Evolutionary conservation across 2,329 filamentous ascomycete species (phyloP).

Genomic region (Fusarium sp.): DNA sequence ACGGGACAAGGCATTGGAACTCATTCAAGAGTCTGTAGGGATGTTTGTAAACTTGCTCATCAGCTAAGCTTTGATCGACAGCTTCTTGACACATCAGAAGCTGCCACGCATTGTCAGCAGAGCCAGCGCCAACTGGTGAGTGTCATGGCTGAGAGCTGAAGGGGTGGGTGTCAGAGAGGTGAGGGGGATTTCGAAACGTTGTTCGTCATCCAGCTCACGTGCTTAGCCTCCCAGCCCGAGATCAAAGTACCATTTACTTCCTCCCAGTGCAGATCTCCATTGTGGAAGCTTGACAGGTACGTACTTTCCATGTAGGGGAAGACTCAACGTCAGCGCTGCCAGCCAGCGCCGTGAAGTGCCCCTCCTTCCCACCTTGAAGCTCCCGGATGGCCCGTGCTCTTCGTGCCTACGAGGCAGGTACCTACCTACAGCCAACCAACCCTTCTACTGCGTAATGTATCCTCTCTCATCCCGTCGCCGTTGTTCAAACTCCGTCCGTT

Average conservation of each 20-base stretch:
- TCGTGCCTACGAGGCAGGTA: slow-evolving; percentile 20
- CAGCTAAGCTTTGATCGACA: neutral
- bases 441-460: neutral
- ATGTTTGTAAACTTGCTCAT: neutral
- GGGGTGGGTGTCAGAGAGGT: slow-evolving; percentile 16
- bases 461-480: slow-evolving; percentile 17
- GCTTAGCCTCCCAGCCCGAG: slow-evolving; percentile 9
- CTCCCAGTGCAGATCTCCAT: slow-evolving; percentile 15
- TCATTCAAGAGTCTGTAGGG: neutral
- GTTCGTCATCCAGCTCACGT: slow-evolving; percentile 34
- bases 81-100: neutral
- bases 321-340: slow-evolving; percentile 40
- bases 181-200: slow-evolving; percentile 23
- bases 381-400: slow-evolving; percentile 41
- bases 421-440: neutral
- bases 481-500: slow-evolving; percentile 3
- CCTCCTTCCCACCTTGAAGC: slow-evolving; percentile 33
- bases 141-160: slow-evolving; percentile 9
- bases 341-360: slow-evolving; percentile 15
- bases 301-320: slow-evolving; percentile 19
- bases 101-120: slow-evolving; percentile 11
- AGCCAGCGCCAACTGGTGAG: neutral
- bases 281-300: slow-evolving; percentile 18
- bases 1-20: neutral
- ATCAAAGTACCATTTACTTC: slow-evolving; percentile 26